Evolutionary conservation across 2,329 filamentous ascomycete species (phyloP).

Genomic region (Alternaria tenuissima): DNA sequence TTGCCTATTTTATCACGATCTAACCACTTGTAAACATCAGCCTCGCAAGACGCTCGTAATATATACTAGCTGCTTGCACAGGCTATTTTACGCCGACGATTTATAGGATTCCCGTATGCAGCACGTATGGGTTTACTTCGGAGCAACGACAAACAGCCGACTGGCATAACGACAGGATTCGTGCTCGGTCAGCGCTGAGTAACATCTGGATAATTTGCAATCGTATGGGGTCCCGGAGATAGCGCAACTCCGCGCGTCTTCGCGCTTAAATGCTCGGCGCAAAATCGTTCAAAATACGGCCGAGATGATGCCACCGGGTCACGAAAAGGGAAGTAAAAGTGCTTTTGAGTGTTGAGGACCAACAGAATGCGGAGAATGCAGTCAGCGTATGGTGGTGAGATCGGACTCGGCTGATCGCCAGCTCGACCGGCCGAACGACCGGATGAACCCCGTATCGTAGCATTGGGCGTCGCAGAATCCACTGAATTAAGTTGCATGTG

Average conservation of each 20-base stretch:
- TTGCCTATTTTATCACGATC: not conserved
- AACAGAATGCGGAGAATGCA: not conserved
- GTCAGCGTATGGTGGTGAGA: constrained; percentile 2
- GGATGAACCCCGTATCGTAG: constrained; percentile 6
- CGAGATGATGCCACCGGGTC: not conserved
- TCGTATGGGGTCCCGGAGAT: not conserved
- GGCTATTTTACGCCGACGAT: constrained; percentile 1
- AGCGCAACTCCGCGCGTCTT: constrained; percentile 1
- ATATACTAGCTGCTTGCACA: not conserved
- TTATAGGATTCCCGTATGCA: not conserved
- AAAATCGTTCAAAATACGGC: constrained; percentile 5
- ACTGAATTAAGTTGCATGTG: constrained; percentile 7
- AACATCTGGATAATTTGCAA: not conserved
- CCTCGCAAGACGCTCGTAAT: constrained; percentile 2
- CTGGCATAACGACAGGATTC: not conserved
- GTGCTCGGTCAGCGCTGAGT: constrained; percentile 3
- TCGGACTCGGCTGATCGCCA: constrained; percentile 5
- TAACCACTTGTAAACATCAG: not conserved
- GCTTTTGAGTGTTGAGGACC: constrained; percentile 11
- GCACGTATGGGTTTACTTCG: not conserved
- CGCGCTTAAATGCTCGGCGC: constrained; percentile 3
- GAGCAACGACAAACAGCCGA: not conserved
- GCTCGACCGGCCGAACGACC: constrained; percentile 3
- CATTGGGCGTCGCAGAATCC: constrained; percentile 8
- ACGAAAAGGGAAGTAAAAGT: constrained; percentile 2